Base-by-base conservation (phyloP, 768 basidiomycete species). In the Tylopilus vinaceipallidus region DNA sequence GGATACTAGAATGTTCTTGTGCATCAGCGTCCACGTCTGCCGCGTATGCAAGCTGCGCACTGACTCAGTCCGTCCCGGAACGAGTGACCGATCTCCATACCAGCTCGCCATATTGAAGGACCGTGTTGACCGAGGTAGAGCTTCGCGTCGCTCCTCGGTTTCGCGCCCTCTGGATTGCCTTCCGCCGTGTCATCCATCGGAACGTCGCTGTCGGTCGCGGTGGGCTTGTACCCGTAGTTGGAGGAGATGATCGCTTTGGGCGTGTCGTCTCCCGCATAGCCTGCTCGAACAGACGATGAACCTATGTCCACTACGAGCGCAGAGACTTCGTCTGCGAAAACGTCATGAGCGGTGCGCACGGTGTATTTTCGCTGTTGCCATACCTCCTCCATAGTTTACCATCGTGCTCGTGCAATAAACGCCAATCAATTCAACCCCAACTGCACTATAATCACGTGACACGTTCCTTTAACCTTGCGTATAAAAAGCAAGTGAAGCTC, bases 291-390 rank as follows among this genome's bases (percentile, higher is more conserved):
- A 9, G 92, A 88, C 22, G 88, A 87, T 11, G 89, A 77, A 24
- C 97, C 97, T 64, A 98, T 88, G 73, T 99, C 97, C 32, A 99
- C 74, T 20, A 98, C 97, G 45, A 98, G 75, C 26, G 95, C 97
- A 30, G 93, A 88, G n/a, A 98, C 93, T 73, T 98, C 95, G 66
- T 98, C 95, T 97, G 52, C 12, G n/a, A 22, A 3, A 30, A n/a
- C 41, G 42, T 36, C 10, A 32, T 52, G 29, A 49, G 50, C 42
- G 3, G 52, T n/a, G 10, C 39, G 14, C 8, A 35, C n/a, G 30
- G 39, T 8, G 22, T 42, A 41, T 37, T 38, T 45, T 43, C 45
- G 23, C 20, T 23, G 19, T 11, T 16, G 26, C 57, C 85, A 34
- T 67, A 87, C 90, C 91, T 74, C 91, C 91, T 26, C 91, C 91